Base-by-base conservation (phyloP, 1,284 basidiomycete species). In the Erythrobasidium hasegawianum region DNA sequence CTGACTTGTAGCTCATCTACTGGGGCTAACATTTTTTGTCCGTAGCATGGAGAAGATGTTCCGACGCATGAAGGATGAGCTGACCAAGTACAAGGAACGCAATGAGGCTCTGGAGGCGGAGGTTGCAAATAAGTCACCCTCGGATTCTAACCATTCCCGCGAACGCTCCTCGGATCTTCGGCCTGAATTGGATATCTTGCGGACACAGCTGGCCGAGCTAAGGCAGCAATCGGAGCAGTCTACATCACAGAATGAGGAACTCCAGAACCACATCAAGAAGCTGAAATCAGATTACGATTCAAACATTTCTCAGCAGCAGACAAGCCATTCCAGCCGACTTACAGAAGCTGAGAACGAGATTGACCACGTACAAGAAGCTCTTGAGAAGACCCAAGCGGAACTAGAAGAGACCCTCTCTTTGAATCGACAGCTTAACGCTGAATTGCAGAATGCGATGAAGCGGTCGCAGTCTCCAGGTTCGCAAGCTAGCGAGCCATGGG, bases 31-130 rank as follows among this genome's bases (percentile, higher is more conserved):
- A 14, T n/a, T 70, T 72, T 75, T 62, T 75, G 5, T 33, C 5
- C 94, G 92, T 52, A 67, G 93, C 59, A 97, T 94, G 0, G 96
- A 99, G 79, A 97, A 97, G 81, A 95, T 98, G 87, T 89, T 97
- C 81, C 87, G 93, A 71, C 86, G 90, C 72, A 94, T 98, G 88
- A 93, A 94, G 77, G 81, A 80, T 72, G 93, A 96, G 76, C 80
- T 95, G 66, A 88, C 85, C 69, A 94, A 90, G 79, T 89, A 93
- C 77, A 95, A 95, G 80, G 81, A 83, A 62, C 78, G 86, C 53
- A 94, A 92, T 76, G 81, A 84, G 49, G 81, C 82, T 69, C 83
- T 97, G 45, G 90, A 94, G 75, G 78, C 83, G 18, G 90, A 95
- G 74, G 81, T 94, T 26, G 27, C 53, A n/a, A 39, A 55, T 4